Base-by-base conservation (phyloP, 305 asterid genomes). In the Fraxinus dipetala region DNA sequence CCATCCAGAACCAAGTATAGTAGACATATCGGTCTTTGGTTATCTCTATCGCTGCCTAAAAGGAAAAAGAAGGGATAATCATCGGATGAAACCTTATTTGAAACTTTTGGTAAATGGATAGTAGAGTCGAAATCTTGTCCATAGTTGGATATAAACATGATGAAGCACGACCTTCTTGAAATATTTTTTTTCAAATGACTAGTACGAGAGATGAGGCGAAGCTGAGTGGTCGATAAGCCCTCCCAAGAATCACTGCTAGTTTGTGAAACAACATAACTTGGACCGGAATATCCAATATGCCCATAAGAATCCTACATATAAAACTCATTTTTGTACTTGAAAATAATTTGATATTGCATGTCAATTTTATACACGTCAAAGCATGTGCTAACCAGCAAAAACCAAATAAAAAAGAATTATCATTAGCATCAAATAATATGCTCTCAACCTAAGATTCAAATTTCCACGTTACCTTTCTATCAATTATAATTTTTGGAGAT, bases 281-380 rank as follows among this genome's bases (percentile, higher is more conserved):
- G 38, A 69, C n/a, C 10, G 76, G 76, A 72, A 72, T 72, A 72
- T 72, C 76, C 76, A 72, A 72, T 72, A 72, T 72, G 2, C 76
- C 48, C 43, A 31, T n/a, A n/a, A n/a, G 18, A 72, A 34, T 31
- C 48, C 76, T 72, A 32, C 28, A 72, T 7, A 72, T 72, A 31
- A 31, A 72, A 3, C 48, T 32, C 28, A 72, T 72, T 34, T 72
- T 34, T 18, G 16, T 34, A 72, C 76, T 34, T 32, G 76, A n/a
- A 72, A 72, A n/a, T 16, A 8, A 70, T 70, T 56, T 70, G 75
- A 31, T 31, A 31, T 70, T 70, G 40, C 26, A 30, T 2, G 75
- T 70, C 75, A 70, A 30, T 5, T 70, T 31, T 70, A 70, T 14
- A 30, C 9, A 70, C 40, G 38, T 13, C 22, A 30, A 31, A 2